Conservation (phyloP, 169 alveolate genomes). For the Theileria parva region DNA sequence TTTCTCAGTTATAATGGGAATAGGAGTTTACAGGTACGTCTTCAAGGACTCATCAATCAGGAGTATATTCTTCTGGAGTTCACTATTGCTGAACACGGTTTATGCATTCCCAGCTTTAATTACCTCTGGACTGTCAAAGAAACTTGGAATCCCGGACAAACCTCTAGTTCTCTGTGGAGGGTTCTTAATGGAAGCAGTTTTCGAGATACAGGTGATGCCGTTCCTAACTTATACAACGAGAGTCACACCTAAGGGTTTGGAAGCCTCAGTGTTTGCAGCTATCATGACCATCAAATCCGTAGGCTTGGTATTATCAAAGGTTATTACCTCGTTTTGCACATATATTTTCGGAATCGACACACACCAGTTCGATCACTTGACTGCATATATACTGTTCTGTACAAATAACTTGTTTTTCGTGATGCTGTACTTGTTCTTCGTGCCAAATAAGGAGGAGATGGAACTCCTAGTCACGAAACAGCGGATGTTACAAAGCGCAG, state of each 20-base stretch:
- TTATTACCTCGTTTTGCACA: constrained; percentile 88
- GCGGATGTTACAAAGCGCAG: neutral
- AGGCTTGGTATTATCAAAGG: constrained; percentile 88
- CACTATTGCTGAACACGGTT: constrained; percentile 82
- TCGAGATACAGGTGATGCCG: constrained; percentile 90
- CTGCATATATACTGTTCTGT: constrained; percentile 85
- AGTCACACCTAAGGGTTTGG: constrained; percentile 94
- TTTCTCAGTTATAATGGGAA: constrained; percentile 88
- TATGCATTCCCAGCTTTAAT: constrained; percentile 80
- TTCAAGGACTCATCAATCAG: constrained; percentile 84
- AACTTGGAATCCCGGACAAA: constrained; percentile 87
- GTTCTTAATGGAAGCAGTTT: constrained; percentile 88
- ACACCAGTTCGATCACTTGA: constrained; percentile 83
- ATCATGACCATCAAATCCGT: constrained; percentile 90
- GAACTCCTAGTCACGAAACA: neutral
- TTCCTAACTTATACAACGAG: constrained; percentile 90
- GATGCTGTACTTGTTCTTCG: constrained; percentile 78
- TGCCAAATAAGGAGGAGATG: constrained; percentile 42
- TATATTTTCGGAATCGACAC: constrained; percentile 86
- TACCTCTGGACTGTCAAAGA: constrained; percentile 83
- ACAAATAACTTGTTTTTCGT: constrained; percentile 65
- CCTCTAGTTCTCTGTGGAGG: constrained; percentile 89
- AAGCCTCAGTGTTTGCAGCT: constrained; percentile 94
- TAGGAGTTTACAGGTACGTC: constrained; percentile 83
- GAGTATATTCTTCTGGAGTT: constrained; percentile 85